A percentile compares a stretch with the other conserved stretches of the same genome.
Conservation (phyloP, 140 eudicot species). For the Stevia rebaudiana region DNA sequence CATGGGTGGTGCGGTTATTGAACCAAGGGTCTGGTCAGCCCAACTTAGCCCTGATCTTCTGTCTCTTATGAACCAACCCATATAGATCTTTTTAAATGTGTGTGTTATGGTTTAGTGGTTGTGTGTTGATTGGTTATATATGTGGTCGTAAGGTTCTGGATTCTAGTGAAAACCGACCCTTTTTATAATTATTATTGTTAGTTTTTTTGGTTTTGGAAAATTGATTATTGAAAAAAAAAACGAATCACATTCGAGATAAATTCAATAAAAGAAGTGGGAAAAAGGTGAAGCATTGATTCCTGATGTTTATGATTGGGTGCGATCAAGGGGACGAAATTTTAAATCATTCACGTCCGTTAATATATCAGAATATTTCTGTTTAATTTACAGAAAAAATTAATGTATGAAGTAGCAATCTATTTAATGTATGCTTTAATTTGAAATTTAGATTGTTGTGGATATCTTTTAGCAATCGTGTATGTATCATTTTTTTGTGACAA, state of each 20-base stretch:
- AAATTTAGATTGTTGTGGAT: too few species aligned
- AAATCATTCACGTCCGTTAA: slow-evolving; percentile 6
- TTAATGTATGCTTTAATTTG: too few species aligned
- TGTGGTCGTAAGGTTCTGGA: slow-evolving; percentile 18
- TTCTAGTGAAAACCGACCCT: slow-evolving; percentile 1
- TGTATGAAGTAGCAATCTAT: too few species aligned
- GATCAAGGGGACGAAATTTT: slow-evolving; percentile 9
- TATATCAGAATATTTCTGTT: background rate
- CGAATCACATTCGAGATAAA: slow-evolving; percentile 21
- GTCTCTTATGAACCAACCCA: slow-evolving; percentile 37
- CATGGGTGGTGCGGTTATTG: slow-evolving; percentile 57
- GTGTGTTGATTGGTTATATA: slow-evolving; percentile 5
- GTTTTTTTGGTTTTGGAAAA: background rate
- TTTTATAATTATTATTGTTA: background rate
- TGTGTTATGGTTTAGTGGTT: background rate
- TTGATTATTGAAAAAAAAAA: background rate
- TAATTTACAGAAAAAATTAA: too few species aligned
- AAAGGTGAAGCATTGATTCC: slow-evolving; percentile 24
- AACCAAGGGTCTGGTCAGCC: slow-evolving; percentile 49
- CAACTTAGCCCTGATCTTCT: slow-evolving; percentile 49
- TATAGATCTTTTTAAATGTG: background rate
- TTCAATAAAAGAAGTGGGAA: background rate
- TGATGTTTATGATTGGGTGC: slow-evolving; percentile 14
- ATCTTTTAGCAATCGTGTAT: too few species aligned
- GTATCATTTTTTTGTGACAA: too few species aligned